Conservation (phyloP, 345 rosid species). For the Bruguiera gymnorhiza region DNA sequence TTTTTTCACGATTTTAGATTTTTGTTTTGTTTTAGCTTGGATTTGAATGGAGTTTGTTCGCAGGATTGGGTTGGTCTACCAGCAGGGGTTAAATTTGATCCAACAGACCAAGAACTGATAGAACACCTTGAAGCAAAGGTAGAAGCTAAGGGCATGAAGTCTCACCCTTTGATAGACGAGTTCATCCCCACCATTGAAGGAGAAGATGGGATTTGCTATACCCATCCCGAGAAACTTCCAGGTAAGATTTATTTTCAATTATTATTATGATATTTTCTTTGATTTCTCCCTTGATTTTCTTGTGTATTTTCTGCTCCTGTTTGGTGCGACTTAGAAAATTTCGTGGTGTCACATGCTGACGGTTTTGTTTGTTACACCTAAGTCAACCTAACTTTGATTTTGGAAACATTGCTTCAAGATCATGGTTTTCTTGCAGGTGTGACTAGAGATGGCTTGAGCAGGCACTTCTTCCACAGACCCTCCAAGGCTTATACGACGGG, state of each 20-base stretch:
- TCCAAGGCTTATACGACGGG: slow-evolving; percentile 98
- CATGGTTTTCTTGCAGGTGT: slow-evolving; percentile 60
- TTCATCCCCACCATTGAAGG: slow-evolving; percentile 98
- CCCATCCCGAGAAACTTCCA: slow-evolving; percentile 99
- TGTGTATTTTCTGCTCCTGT: slow-evolving; percentile 1
- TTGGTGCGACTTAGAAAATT: slow-evolving; percentile 36
- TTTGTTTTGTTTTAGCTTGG: slow-evolving; percentile 11
- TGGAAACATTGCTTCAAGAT: background rate
- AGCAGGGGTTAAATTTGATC: slow-evolving; percentile 97
- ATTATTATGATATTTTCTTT: background rate
- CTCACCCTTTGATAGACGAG: slow-evolving; percentile 97
- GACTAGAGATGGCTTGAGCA: slow-evolving; percentile 93
- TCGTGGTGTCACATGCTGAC: background rate
- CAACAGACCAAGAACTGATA: slow-evolving; percentile 96
- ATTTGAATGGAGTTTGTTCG: slow-evolving; percentile 25
- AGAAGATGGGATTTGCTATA: slow-evolving; percentile 97
- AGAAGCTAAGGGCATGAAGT: slow-evolving; percentile 70
- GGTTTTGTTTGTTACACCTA: slow-evolving; percentile 48
- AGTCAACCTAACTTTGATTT: slow-evolving; percentile 65
- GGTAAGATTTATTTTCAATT: slow-evolving; percentile 35
- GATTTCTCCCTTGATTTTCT: background rate
- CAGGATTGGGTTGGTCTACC: slow-evolving; percentile 99
- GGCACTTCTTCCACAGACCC: slow-evolving; percentile 98
- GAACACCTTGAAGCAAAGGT: slow-evolving; percentile 98
- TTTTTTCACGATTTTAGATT: too few species aligned